Evolutionary conservation across 768 basidiomycete genomes (phyloP).

Genomic region (Termitomyces sp.): DNA sequence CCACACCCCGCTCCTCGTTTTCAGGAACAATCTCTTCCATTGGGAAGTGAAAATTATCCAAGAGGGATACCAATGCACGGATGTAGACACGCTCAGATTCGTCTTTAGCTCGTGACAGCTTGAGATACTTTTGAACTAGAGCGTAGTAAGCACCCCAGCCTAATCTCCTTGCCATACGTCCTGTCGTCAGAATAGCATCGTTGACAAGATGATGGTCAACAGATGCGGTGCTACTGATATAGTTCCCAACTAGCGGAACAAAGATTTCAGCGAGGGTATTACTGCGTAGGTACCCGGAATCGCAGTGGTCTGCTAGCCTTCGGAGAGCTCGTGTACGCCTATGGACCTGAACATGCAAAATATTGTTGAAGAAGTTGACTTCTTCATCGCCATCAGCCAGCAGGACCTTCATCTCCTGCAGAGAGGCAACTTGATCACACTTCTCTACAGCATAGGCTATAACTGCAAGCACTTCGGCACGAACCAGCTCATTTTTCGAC

Average conservation of each 20-base stretch:
- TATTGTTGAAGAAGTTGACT: constrained; percentile 95
- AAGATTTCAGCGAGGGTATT: constrained; percentile 77
- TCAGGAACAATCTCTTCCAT: constrained; percentile 57
- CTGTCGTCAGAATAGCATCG: constrained; percentile 80
- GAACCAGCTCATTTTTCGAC: constrained; percentile 82
- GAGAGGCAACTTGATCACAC: constrained; percentile 50
- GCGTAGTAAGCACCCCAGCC: constrained; percentile 82
- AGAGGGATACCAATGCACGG: constrained; percentile 76
- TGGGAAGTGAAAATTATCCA: constrained; percentile 91
- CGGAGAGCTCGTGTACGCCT: constrained; percentile 83
- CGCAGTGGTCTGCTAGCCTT: constrained; percentile 75
- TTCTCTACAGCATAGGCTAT: constrained; percentile 69
- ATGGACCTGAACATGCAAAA: constrained; percentile 90
- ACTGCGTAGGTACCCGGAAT: constrained; percentile 61
- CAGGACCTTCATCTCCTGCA: constrained; percentile 79
- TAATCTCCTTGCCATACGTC: constrained; percentile 71
- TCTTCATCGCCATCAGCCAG: constrained; percentile 89
- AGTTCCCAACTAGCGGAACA: constrained; percentile 83
- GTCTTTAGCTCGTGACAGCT: constrained; percentile 62
- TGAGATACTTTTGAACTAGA: constrained; percentile 78
- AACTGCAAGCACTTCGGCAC: constrained; percentile 78
- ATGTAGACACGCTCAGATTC: constrained; percentile 76
- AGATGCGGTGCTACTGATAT: constrained; percentile 56
- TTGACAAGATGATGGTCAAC: constrained; percentile 86
- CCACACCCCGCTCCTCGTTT: constrained; percentile 25